Conservation (phyloP, 2,329 filamentous ascomycete genomes). For the Trichoderma hamatum region DNA sequence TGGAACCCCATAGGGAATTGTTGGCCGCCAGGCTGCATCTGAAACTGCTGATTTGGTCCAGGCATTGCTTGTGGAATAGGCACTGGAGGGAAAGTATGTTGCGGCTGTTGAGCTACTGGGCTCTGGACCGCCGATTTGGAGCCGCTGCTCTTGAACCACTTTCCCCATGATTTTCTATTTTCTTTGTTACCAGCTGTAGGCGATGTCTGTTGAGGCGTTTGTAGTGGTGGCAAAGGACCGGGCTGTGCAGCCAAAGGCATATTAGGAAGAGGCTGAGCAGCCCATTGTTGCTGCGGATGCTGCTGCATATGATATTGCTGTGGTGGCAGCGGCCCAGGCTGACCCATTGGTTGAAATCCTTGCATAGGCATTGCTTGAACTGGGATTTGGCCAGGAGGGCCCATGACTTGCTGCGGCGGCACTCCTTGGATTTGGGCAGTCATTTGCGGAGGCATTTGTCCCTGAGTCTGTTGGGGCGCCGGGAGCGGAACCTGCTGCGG, state of each 20-base stretch:
- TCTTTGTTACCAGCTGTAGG: constrained; percentile 27
- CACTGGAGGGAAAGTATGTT: constrained; percentile 6
- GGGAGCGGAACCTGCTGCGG: not conserved
- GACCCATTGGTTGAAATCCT: not conserved
- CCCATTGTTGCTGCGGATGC: constrained; percentile 12
- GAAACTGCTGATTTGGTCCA: constrained; percentile 5
- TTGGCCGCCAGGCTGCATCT: constrained; percentile 2
- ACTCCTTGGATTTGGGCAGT: not conserved
- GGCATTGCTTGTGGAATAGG: constrained; percentile 2
- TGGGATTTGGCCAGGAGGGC: not conserved
- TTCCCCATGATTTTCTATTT: constrained; percentile 37
- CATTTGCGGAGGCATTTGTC: not conserved
- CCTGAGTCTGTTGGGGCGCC: not conserved
- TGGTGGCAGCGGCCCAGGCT: constrained; percentile 2
- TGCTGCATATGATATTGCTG: not conserved
- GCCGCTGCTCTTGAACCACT: constrained; percentile 36
- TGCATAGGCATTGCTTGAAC: constrained; percentile 1
- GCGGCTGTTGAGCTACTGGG: constrained; percentile 10
- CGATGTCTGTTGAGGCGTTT: constrained; percentile 1
- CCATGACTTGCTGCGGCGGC: not conserved
- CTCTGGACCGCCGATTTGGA: constrained; percentile 29
- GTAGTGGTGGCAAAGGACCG: not conserved
- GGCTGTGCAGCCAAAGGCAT: not conserved
- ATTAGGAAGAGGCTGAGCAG: not conserved
- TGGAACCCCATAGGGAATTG: constrained; percentile 21